Conservation (phyloP, 2,329 filamentous ascomycete species). For the Lecanicillium sp. region DNA sequence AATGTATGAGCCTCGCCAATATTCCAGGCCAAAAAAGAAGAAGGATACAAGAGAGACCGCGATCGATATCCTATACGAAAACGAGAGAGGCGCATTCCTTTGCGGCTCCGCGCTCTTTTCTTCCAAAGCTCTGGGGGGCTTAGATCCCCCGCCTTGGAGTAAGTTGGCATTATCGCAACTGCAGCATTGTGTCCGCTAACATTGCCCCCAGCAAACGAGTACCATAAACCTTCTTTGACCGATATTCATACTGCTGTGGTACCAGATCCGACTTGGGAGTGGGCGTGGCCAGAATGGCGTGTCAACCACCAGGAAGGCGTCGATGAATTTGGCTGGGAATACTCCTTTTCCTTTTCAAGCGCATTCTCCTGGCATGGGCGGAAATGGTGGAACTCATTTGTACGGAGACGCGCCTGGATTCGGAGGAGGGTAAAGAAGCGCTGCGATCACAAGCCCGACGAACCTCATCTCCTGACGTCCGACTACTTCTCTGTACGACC, state of each 20-base stretch:
- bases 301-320: conserved; percentile 64
- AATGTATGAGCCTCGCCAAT: conserved; percentile 20
- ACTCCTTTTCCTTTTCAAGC: conserved; percentile 78
- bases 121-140: conserved; percentile 71
- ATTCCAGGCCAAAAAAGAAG: conserved; percentile 30
- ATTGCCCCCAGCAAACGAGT: conserved; percentile 48
- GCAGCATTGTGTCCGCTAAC: neutral
- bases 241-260: conserved; percentile 81
- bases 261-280: conserved; percentile 92
- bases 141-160: conserved; percentile 82
- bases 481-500: conserved; percentile 76
- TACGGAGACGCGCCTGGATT: conserved; percentile 84
- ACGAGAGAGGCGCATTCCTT: conserved; percentile 83
- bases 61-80: conserved; percentile 91
- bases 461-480: conserved; percentile 61
- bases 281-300: conserved; percentile 65
- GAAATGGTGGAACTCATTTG: conserved; percentile 91
- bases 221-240: conserved; percentile 54
- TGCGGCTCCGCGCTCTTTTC: conserved; percentile 92
- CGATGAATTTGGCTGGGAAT: conserved; percentile 93
- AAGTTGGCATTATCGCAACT: conserved; percentile 17
- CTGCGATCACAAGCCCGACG: conserved; percentile 36
- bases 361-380: conserved; percentile 81
- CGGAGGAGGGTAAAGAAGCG: conserved; percentile 65
- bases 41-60: conserved; percentile 44